Evolutionary conservation across 495 filamentous ascomycete species (phyloP).

Genomic region (Podospora pseudocomata): DNA sequence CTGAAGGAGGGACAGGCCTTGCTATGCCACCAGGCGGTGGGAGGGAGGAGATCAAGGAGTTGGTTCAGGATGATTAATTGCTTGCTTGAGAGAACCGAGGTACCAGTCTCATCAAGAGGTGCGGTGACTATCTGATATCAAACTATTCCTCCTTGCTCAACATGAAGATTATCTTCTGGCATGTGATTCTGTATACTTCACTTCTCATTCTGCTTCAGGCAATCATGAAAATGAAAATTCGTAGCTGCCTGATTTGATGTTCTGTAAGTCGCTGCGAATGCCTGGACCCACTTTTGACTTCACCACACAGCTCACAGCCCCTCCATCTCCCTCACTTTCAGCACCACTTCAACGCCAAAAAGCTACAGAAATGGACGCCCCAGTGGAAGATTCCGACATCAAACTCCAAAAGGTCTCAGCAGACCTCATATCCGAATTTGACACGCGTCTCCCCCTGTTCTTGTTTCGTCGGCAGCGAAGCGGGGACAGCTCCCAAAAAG

Average conservation of each 20-base stretch:
- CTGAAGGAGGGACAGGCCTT: neutral
- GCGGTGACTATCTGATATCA: too few species aligned
- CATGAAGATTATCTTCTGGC: too few species aligned
- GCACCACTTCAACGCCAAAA: conserved; percentile 11
- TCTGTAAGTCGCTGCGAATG: neutral
- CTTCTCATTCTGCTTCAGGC: too few species aligned
- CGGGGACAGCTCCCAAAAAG: conserved; percentile 7
- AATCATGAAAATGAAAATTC: neutral
- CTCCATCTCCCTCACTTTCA: neutral
- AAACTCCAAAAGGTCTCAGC: conserved; percentile 68
- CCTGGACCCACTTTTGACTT: neutral
- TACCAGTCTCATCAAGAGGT: too few species aligned
- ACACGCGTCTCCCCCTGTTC: conserved; percentile 52
- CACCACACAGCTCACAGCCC: neutral
- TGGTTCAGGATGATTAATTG: conserved; percentile 57
- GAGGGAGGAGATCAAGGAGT: conserved; percentile 57
- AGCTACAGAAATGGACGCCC: conserved; percentile 41
- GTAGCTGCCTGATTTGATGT: neutral
- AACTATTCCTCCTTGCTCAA: too few species aligned
- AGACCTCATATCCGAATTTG: conserved; percentile 64
- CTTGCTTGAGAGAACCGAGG: too few species aligned
- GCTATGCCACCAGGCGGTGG: conserved; percentile 34
- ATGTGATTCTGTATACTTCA: too few species aligned
- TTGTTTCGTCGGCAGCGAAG: conserved; percentile 29
- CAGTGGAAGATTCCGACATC: conserved; percentile 60